Percentiles rank a stretch among this genome's conserved stretches.
phyloP scores from a whole-genome alignment of 108 stramenopile genomes.

The Skeletonema tropicum region DNA sequence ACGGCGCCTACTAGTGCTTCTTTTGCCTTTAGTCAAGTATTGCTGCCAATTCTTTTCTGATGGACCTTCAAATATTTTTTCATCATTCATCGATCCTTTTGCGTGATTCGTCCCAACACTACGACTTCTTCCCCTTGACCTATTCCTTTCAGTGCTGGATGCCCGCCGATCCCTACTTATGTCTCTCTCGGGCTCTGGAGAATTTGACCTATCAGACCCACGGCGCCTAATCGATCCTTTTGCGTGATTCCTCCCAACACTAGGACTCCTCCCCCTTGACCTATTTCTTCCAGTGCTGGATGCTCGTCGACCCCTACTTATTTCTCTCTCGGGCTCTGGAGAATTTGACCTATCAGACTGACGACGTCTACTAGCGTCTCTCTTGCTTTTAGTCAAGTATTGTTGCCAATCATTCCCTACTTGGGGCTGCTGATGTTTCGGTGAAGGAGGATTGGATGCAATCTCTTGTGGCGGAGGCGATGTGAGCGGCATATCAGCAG shows the following conservation, averaged over 20 bases:
- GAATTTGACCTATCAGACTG: neutral
- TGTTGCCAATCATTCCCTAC: neutral
- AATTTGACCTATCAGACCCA: neutral
- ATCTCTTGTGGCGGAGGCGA: too few species aligned
- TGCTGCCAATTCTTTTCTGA: neutral
- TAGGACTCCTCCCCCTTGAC: neutral
- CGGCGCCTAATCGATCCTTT: neutral
- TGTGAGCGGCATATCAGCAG: too few species aligned
- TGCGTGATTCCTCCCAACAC: too few species aligned
- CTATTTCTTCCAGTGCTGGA: neutral
- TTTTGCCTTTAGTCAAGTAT: neutral
- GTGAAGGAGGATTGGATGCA: too few species aligned
- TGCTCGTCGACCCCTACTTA: neutral
- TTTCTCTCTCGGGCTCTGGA: neutral
- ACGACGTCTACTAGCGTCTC: neutral
- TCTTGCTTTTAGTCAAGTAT: neutral
- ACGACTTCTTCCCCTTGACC: neutral
- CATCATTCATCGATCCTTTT: too few species aligned
- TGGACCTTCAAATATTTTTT: neutral
- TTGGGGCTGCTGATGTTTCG: too few species aligned
- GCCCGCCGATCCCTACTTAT: neutral
- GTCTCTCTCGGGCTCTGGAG: constrained; percentile 1
- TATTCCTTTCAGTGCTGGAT: neutral
- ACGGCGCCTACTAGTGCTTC: neutral
- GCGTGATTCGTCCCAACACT: too few species aligned